Evolutionary conservation across 164 flowering plant genomes (phyloP), one percentile per base, ranked within the genome.

Genomic region (Taxillus chinensis): DNA sequence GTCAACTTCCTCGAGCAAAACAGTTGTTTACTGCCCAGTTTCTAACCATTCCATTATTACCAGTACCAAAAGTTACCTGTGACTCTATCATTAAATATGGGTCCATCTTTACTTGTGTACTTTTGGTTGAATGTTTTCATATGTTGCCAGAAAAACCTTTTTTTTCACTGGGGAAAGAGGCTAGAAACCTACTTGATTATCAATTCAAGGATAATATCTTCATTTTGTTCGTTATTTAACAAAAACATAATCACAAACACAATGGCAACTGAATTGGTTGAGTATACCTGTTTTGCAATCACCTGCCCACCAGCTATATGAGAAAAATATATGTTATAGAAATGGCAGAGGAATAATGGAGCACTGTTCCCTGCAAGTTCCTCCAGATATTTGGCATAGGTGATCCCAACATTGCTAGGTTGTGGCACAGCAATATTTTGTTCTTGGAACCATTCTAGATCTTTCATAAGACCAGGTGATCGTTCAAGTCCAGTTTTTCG

Each of bases 281-380:
- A 43, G 11, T 41, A 7, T 68, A 86, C 98, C 97, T 87, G 79
- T 73, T 74, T 85, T 17, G 75, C 75, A 60, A 93, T 93, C 63
- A 86, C 89, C 70, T 86, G 95, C 52, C 97, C 97, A 16, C 96
- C 99, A 3, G 97, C 82, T 53, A 89, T 76, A 68, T 90, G 99
- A 13, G 97, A 78, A 69, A 90, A 93, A 63, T 93, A 88, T 17
- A 93, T 79, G 63, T 88, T 93, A 77, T 93, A 93, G 78, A 85
- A 84, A 72, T 93, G 99, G 64, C 75, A 77, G 5, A 93, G 75
- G 73, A 93, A 93, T 41, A 78, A 64, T 2, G 90, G 91, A 10
- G 92, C 83, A 69, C 84, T 85, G 65, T 71, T 70, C 68, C 80
- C 86, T 2, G 89, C 83, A 64, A 89, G 77, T 66, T 84, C 87